These are phyloP conservation scores for Tilletia indica DNA, from an alignment of 1,284 basidiomycete species.

Conservation along the genomic window DNA sequence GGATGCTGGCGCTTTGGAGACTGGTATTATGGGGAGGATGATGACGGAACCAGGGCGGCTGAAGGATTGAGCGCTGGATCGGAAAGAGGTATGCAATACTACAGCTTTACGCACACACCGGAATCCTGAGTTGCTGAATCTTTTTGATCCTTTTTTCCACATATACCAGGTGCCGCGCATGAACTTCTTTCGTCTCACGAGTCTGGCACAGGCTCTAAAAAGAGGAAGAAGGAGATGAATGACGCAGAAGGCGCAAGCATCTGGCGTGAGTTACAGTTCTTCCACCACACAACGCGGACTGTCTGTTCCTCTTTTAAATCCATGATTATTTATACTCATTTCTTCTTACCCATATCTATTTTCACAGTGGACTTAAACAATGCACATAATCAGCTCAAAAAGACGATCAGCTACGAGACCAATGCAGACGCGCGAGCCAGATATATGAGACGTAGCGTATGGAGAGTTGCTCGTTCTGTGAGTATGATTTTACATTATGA, in stretches of 20 bases:
- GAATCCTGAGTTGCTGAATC: neutral
- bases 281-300: neutral
- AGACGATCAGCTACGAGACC: too few relatives aligned
- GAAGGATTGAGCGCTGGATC: neutral
- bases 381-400: too few relatives aligned
- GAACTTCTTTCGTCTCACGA: neutral
- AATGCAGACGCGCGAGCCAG: too few relatives aligned
- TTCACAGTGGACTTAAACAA: neutral
- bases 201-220: neutral
- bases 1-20: too few relatives aligned
- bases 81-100: neutral
- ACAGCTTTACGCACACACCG: neutral
- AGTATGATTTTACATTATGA: too few relatives aligned
- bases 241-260: constrained; percentile 4
- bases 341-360: neutral
- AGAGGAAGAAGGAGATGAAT: neutral
- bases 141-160: neutral
- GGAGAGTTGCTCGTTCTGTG: too few relatives aligned
- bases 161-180: neutral
- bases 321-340: neutral
- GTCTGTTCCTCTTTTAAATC: too few relatives aligned
- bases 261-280: neutral
- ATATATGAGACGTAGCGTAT: too few relatives aligned
- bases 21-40: too few relatives aligned
- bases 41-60: neutral